Evolutionary conservation across 2,329 filamentous ascomycete species (phyloP), one percentile per base, ranked within the genome.

Genomic region (Pestalotiopsis sp.): DNA sequence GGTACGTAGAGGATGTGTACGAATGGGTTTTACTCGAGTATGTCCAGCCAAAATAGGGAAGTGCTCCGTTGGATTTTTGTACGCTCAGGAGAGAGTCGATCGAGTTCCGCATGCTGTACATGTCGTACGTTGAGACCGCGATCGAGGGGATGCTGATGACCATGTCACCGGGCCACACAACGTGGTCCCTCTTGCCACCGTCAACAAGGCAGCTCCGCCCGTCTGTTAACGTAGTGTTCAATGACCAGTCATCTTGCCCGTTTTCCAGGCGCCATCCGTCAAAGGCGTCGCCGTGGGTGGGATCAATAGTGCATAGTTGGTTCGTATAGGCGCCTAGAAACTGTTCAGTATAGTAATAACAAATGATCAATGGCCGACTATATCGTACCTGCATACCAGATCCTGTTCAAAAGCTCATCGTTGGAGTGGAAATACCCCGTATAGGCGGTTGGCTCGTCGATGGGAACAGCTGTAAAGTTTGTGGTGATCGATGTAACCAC

Each of bases 81-180:
- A 82, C 70, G 1, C 80, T 80, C 66, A 86, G 86, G 67, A 87
- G 79, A 0, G 81, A 80, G 66, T 84, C 81, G 2, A 89, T 70
- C 0, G 84, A 85, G 69, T 87, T 86, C 20, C 81, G 80, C 7
- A 88, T 80, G 45, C 82, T 82, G 23, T 83, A 79, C 63, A 88
- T 77, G 72, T 88, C 86, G 36, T 84, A 83, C 0, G 86, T 89
- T 7, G 85, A 86, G 2, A 88, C 83, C 11, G 86, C 83, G 13
- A 88, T 82, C 39, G 80, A 83, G 2, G 87, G 86, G 0, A 87
- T 80, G 4, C 87, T 85, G 69, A 89, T 86, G 4, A 83, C 83
- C 81, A 90, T 87, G 73, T 91, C 89, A 1, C 88, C 88, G 12
- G 88, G 84, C 87, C 88, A 91, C 2, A 90, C 85, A 20, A 87